Base-by-base conservation (phyloP, 371 early-diverging fungal species). In the Actinomortierella ambigua region DNA sequence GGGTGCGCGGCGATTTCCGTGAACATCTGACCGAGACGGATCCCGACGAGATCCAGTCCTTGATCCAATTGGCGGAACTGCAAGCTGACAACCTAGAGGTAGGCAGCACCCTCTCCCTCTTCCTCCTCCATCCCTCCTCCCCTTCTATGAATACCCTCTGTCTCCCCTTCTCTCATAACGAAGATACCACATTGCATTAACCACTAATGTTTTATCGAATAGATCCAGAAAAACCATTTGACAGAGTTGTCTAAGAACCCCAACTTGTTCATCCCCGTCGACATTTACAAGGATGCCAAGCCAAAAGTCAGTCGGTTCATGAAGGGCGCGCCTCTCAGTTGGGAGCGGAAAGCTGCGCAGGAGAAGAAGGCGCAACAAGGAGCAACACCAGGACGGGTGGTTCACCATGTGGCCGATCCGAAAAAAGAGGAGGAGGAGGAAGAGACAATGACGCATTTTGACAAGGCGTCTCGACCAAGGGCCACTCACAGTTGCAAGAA, bases 161-260 rank as follows among this genome's bases (percentile, higher is more conserved):
- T 11, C 34, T 34, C 7, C 34, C 34, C 4, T 6, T 34, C 4
- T 34, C 34, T 6, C 11, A 34, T 34, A 40, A 20, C 53, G 28
- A 17, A 53, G 39, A 8, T 39, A 5, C 20, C 39, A n/a, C 5
- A 13, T 1, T 40, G 20, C 6, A 3, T 15, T 34, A 23, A 2
- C 22, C 1, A 3, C 22, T 20, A 18, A 5, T 15, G 46, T 15
- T 15, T 46, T 5, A 46, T n/a, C 8, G 11, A 18, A 8, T 51
- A 73, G 75, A 73, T 73, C 24, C 75, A 73, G 48, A 46, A 61
- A 34, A 67, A 73, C 28, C 75, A 73, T 26, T 54, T 73, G 24
- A 67, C 67, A n/a, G 75, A 73, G 39, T 46, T 73, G 20, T 28
- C 75, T 51, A 73, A 67, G 61, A 73, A 73, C 27, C 75, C 75